These are phyloP conservation scores for Lizonia empirigonia DNA, from an alignment of 2,329 filamentous ascomycete genomes.

Conservation along the genomic window DNA sequence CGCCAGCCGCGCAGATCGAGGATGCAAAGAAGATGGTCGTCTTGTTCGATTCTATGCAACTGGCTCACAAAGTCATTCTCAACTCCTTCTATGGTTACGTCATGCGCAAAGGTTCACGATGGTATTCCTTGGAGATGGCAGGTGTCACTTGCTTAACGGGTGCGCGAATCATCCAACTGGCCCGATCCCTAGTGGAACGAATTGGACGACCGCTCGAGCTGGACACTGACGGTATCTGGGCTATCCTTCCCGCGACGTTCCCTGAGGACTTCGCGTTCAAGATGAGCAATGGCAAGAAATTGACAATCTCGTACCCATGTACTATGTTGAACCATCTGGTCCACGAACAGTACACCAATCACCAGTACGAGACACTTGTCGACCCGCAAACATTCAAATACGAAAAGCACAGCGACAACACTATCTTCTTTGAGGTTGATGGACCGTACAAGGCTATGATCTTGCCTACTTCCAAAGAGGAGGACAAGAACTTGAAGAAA, in stretches of 20 bases:
- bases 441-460: constrained; percentile 98
- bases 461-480: constrained; percentile 94
- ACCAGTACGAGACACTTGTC: constrained; percentile 91
- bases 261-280: constrained; percentile 96
- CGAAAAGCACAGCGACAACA: constrained; percentile 97
- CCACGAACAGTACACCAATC: constrained; percentile 92
- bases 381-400: constrained; percentile 84
- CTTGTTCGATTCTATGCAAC: constrained; percentile 90
- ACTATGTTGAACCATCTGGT: constrained; percentile 99
- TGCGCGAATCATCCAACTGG: constrained; percentile 95
- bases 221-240: constrained; percentile 99
- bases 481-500: constrained; percentile 99
- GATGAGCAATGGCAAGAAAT: constrained; percentile 92
- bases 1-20: constrained; percentile 76
- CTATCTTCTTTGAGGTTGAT: constrained; percentile 99
- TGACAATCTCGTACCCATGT: constrained; percentile 96
- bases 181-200: constrained; percentile 87
- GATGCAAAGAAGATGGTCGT: constrained; percentile 99
- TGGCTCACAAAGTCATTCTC: constrained; percentile 98
- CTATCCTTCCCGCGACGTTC: constrained; percentile 94
- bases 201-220: constrained; percentile 91
- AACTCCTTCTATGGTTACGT: constrained; percentile 99
- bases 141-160: constrained; percentile 97
- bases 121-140: constrained; percentile 99
- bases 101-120: constrained; percentile 97